Evolutionary conservation across 176 grass and related monocot genomes (phyloP).

Genomic region (Bolboschoenus planiculmis): DNA sequence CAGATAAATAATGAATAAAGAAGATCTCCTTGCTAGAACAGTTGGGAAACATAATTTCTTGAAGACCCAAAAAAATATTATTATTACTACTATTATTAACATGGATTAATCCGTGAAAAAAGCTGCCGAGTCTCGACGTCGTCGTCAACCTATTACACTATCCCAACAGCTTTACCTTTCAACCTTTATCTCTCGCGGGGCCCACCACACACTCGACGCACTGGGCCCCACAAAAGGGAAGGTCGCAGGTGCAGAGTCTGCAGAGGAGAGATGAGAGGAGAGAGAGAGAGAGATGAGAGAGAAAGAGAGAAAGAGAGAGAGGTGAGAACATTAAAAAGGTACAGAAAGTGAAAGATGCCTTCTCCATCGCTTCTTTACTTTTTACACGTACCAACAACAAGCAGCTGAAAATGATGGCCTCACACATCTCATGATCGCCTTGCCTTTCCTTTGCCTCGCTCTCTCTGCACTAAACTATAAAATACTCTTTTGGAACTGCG

Average conservation of each 20-base stretch:
- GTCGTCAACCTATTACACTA: constrained; percentile 6
- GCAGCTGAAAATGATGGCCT: constrained; percentile 20
- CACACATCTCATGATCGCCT: not conserved
- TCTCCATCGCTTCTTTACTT: constrained; percentile 8
- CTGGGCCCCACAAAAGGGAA: not conserved
- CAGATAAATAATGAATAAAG: not conserved
- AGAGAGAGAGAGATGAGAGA: not conserved
- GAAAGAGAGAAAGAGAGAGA: not conserved
- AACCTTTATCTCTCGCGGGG: not conserved
- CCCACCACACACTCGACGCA: constrained; percentile 1
- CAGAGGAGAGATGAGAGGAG: not conserved
- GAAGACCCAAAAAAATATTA: not conserved
- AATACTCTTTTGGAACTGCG: not conserved
- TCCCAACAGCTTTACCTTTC: constrained; percentile 4
- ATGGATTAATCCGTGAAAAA: not conserved
- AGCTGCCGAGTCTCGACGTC: constrained; percentile 3
- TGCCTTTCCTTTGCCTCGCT: not conserved
- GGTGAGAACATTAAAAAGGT: constrained; percentile 19
- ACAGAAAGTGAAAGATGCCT: constrained; percentile 31
- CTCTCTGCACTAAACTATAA: not conserved
- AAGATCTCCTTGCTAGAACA: not conserved
- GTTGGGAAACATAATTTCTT: not conserved
- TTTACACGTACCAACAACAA: constrained; percentile 5
- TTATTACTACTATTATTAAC: not conserved
- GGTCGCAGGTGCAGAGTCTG: not conserved